A percentile compares a stretch with the other conserved stretches of the same genome.
These are phyloP conservation scores for Podila clonocystis DNA, from an alignment of 192 early-diverging fungal species.

Conservation along the genomic window DNA sequence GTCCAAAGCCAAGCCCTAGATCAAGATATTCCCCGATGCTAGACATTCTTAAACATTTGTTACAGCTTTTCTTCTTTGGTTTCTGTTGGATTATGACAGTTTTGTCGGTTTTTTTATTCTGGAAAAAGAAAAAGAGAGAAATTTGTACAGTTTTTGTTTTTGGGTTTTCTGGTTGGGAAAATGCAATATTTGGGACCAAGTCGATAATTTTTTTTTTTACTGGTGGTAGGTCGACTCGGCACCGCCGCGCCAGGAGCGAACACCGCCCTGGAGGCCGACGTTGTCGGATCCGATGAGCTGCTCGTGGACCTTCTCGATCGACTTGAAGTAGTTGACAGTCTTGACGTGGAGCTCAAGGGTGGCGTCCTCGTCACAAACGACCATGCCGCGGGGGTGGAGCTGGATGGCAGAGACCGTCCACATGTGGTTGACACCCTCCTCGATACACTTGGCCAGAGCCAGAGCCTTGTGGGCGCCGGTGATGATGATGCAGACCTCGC, in stretches of 20 bases:
- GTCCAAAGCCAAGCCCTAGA: constrained; percentile 32
- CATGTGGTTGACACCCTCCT: constrained; percentile 88
- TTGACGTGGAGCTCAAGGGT: constrained; percentile 90
- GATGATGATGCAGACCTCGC: constrained; percentile 86
- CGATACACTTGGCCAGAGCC: constrained; percentile 87
- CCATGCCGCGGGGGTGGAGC: constrained; percentile 79
- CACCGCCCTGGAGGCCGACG: constrained; percentile 74
- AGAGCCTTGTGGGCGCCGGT: constrained; percentile 88
- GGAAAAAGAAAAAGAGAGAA: background rate
- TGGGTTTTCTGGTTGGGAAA: background rate
- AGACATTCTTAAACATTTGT: background rate
- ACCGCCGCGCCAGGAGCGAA: constrained; percentile 51
- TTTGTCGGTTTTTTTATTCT: constrained; percentile 1
- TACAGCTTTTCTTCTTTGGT: background rate
- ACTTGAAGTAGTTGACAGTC: constrained; percentile 90
- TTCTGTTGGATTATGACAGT: background rate
- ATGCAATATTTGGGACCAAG: background rate
- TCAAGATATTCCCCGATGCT: background rate
- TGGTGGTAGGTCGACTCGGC: constrained; percentile 53
- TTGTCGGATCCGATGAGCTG: constrained; percentile 78
- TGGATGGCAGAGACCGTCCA: constrained; percentile 91
- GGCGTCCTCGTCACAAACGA: constrained; percentile 90
- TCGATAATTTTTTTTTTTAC: constrained; percentile 8
- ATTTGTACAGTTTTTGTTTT: background rate
- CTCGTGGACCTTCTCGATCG: constrained; percentile 85